Conservation (phyloP, 2,329 filamentous ascomycete genomes). For the Monosporascus sp. region DNA sequence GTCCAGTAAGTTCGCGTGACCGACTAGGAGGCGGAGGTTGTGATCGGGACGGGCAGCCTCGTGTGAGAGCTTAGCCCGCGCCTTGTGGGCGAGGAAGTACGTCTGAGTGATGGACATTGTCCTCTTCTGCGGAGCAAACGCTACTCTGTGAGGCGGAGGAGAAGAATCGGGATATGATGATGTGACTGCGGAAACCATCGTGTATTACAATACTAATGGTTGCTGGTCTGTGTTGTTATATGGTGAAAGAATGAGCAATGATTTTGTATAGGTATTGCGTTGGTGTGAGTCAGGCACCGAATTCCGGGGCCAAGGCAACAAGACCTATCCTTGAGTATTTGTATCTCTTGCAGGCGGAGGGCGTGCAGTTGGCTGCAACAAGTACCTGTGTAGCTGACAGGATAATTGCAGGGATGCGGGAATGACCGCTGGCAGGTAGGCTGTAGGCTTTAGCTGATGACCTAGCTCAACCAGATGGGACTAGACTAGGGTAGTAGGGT, state of each 20-base stretch:
- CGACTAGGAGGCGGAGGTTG: constrained; percentile 90
- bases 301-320: constrained; percentile 26
- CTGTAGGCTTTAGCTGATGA: background rate
- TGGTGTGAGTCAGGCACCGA: constrained; percentile 32
- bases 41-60: constrained; percentile 90
- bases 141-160: constrained; percentile 26
- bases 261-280: constrained; percentile 14
- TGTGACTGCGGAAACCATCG: constrained; percentile 29
- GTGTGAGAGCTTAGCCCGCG: constrained; percentile 87
- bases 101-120: constrained; percentile 98
- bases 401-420: too few species aligned
- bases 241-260: constrained; percentile 24
- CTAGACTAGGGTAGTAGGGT: background rate
- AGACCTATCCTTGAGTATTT: constrained; percentile 25
- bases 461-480: background rate
- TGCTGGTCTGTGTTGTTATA: constrained; percentile 19
- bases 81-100: constrained; percentile 96
- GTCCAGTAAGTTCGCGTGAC: constrained; percentile 97
- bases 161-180: constrained; percentile 17
- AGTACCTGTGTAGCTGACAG: background rate
- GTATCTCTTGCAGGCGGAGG: constrained; percentile 20
- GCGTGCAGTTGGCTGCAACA: background rate
- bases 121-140: constrained; percentile 54
- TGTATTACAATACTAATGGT: constrained; percentile 16
- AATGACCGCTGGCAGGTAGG: background rate